phyloP scores from a whole-genome alignment of 2,329 filamentous ascomycete species.

The Xylariaceae sp. region DNA sequence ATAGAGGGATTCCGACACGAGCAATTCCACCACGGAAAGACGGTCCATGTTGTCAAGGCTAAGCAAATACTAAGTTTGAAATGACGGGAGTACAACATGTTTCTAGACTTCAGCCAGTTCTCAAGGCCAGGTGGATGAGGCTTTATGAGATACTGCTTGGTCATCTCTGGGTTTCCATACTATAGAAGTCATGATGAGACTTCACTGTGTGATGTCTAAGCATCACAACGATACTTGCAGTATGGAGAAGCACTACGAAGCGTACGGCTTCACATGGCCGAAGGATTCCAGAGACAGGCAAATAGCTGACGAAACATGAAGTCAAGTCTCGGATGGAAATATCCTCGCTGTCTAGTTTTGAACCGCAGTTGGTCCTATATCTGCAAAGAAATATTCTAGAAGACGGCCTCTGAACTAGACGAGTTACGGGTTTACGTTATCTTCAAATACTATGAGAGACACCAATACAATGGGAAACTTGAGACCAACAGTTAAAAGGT shows the following conservation, averaged over 20 bases:
- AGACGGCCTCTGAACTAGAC: not conserved
- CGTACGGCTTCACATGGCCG: slow-evolving; percentile 4
- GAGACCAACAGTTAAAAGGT: not conserved
- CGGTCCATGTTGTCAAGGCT: slow-evolving; percentile 12
- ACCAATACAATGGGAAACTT: not conserved
- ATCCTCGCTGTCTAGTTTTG: not conserved
- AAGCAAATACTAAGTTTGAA: not conserved
- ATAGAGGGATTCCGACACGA: slow-evolving; percentile 21
- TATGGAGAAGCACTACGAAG: not conserved
- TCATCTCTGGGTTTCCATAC: not conserved
- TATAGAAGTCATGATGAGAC: not conserved
- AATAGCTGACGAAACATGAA: not conserved
- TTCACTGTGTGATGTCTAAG: not conserved
- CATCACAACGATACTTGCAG: not conserved
- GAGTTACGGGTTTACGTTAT: not conserved
- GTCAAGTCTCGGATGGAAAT: slow-evolving; percentile 6
- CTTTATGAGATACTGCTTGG: not conserved
- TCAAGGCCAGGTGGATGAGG: not conserved
- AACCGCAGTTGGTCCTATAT: not conserved
- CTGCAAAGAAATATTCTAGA: not conserved
- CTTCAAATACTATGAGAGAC: not conserved
- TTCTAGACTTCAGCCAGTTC: not conserved
- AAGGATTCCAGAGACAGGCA: slow-evolving; percentile 8
- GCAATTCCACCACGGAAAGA: slow-evolving; percentile 2
- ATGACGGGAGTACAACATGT: not conserved